Conservation (phyloP, 140 eudicot species). For the Cichorium intybus region DNA sequence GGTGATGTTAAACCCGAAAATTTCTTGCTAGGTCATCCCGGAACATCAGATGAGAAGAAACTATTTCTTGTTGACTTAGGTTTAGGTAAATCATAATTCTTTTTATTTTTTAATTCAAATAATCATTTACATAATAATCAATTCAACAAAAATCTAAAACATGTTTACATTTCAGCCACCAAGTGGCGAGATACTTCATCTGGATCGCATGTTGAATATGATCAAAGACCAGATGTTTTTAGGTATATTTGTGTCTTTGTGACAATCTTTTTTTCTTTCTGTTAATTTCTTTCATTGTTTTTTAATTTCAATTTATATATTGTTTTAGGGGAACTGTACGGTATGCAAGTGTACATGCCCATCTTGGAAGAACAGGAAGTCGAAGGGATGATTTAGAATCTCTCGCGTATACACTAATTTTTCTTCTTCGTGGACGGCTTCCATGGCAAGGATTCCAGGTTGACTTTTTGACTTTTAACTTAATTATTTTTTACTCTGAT, state of each 20-base stretch:
- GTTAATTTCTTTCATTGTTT: neutral
- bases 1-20: conserved; percentile 97
- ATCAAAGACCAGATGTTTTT: conserved; percentile 89
- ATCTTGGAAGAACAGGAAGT: conserved; percentile 92
- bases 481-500: neutral
- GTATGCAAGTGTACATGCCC: conserved; percentile 98
- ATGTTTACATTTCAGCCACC: conserved; percentile 48
- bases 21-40: conserved; percentile 83
- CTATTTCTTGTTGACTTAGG: conserved; percentile 93
- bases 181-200: conserved; percentile 72
- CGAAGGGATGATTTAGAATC: conserved; percentile 96
- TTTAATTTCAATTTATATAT: neutral
- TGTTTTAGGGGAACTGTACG: conserved; percentile 81
- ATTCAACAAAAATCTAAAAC: neutral
- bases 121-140: neutral
- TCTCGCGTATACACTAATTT: conserved; percentile 86
- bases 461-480: neutral
- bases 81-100: conserved; percentile 45
- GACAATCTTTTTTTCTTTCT: neutral
- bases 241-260: conserved; percentile 42
- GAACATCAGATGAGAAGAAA: conserved; percentile 76
- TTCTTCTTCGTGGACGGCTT: conserved; percentile 83
- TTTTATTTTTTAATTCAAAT: neutral
- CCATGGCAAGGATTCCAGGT: conserved; percentile 99
- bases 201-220: conserved; percentile 87